Base-by-base conservation (phyloP, 208 protist genomes). In the Acanthamoeba healyi region DNA sequence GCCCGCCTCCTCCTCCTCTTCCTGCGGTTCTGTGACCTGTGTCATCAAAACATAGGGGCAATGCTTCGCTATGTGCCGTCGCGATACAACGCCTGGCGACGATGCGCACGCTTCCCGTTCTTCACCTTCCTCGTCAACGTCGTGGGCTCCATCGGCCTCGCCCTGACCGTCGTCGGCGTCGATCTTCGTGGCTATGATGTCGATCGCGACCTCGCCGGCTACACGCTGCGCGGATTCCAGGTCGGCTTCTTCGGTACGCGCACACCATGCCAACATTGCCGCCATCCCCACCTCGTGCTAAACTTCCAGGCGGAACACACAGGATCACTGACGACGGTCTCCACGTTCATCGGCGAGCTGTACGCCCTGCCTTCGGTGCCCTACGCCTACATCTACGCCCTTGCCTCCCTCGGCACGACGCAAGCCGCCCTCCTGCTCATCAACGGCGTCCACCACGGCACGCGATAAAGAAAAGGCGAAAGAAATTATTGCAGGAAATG, bases 51-150 rank as follows among this genome's bases (percentile, higher is more conserved):
- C n/a, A n/a, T 12, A 92, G 86, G 86, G 2, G 86, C 86, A 22
- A 1, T 77, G 38, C 22, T 92, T 40, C 58, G 86, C 58, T 92
- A 92, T 15, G 54, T 67, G 32, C 56, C 44, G 26, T 92, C 86
- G 6, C 54, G 63, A 2, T 92, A 92, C 58, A 92, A 92, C 42
- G 86, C 56, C 24, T 92, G 86, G 86, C 58, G 54, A 26, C 49
- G 86, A 34, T 92, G 86, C n/a, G 26, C 44, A 3, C 49, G 56
- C 12, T 92, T 92, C 36, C 86, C 86, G 6, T 92, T 92, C 63
- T 92, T 92, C 86, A 92, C 86, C 24, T 92, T 92, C 56, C 15
- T 72, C 38, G 63, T 74, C 86, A 92, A 92, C 56, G 19, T 92
- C 63, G 29, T 74, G 26, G 86, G 56, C 58, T 74, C 54, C 56